A percentile compares a stretch with the other conserved stretches of the same genome.
These are phyloP conservation scores for Suhomyces coccinellae DNA, from an alignment of 1,139 yeast genomes.

Conservation along the genomic window DNA sequence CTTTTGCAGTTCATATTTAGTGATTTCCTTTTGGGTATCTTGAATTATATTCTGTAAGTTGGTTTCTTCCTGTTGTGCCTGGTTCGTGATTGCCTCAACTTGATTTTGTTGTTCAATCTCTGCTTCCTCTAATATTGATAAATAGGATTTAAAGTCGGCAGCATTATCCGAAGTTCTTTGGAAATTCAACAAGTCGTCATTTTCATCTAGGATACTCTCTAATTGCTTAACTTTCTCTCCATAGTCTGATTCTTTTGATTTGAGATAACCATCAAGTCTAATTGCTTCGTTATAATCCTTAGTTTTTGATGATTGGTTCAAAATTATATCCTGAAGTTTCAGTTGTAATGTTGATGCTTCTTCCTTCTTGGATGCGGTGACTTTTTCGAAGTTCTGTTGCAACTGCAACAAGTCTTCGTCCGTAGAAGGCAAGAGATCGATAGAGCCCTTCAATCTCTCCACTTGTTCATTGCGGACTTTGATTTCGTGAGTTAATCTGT, in stretches of 20 bases:
- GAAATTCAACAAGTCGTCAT: not conserved
- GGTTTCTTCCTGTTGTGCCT: conserved; percentile 10
- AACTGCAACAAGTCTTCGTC: conserved; percentile 51
- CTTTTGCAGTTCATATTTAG: conserved; percentile 44
- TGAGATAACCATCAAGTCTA: conserved; percentile 63
- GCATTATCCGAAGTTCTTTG: not conserved
- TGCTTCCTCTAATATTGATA: not conserved
- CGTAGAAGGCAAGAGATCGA: conserved; percentile 43
- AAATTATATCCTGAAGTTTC: conserved; percentile 18
- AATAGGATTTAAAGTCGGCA: not conserved
- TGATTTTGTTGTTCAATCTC: conserved; percentile 18
- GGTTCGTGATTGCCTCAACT: conserved; percentile 10
- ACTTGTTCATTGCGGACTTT: conserved; percentile 49
- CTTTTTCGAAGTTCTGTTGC: conserved; percentile 54
- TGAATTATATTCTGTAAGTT: conserved; percentile 8
- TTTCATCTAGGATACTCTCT: conserved; percentile 15
- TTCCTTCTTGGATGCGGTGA: conserved; percentile 18
- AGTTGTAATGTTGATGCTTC: conserved; percentile 35
- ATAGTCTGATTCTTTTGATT: conserved; percentile 45
- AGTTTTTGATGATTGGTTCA: conserved; percentile 23
- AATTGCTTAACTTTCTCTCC: conserved; percentile 26
- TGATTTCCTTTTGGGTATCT: conserved; percentile 18
- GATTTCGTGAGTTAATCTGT: conserved; percentile 53
- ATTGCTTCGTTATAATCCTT: conserved; percentile 41
- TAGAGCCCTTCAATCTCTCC: conserved; percentile 44